Percentiles rank a stretch among this genome's conserved stretches.
These are phyloP conservation scores for Hericium erinaceus DNA, from an alignment of 768 basidiomycete genomes.

Conservation along the genomic window DNA sequence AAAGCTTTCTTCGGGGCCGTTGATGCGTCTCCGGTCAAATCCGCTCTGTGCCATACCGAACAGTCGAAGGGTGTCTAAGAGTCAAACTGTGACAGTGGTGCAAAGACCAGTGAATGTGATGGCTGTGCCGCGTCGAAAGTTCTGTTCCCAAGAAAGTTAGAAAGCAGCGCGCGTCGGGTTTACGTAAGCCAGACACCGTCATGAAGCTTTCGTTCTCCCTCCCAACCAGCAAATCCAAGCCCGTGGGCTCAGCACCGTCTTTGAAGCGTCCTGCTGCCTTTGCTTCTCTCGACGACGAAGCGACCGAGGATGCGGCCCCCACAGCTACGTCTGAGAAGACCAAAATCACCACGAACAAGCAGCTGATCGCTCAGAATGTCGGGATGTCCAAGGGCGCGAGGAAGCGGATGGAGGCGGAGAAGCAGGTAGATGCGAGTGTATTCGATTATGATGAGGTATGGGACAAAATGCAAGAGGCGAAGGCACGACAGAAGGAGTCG, in stretches of 20 bases:
- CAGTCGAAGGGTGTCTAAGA: not conserved
- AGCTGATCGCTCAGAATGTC: constrained; percentile 48
- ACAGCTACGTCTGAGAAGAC: constrained; percentile 32
- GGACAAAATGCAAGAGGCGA: constrained; percentile 90
- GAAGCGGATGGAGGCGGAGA: constrained; percentile 73
- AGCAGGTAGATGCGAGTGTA: constrained; percentile 69
- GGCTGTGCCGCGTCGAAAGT: not conserved
- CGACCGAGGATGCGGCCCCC: constrained; percentile 38
- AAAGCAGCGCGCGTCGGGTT: not conserved
- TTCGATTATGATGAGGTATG: constrained; percentile 96
- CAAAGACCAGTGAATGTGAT: not conserved
- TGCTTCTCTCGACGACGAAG: constrained; percentile 56
- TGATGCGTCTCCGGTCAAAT: constrained; percentile 82
- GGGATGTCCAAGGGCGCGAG: constrained; percentile 53
- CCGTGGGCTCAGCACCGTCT: constrained; percentile 39
- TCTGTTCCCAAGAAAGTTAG: not conserved
- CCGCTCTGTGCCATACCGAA: constrained; percentile 27
- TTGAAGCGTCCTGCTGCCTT: constrained; percentile 57
- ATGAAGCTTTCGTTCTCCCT: constrained; percentile 94
- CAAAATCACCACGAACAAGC: constrained; percentile 40
- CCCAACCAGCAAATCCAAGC: constrained; percentile 37
- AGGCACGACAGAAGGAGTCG: constrained; percentile 58
- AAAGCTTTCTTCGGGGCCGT: constrained; percentile 81
- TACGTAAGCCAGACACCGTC: constrained; percentile 7
- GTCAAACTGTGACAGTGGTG: not conserved